Evolutionary conservation across 2,329 filamentous ascomycete species (phyloP), one percentile per base, ranked within the genome.

Genomic region (Mycosphaerella sp.): DNA sequence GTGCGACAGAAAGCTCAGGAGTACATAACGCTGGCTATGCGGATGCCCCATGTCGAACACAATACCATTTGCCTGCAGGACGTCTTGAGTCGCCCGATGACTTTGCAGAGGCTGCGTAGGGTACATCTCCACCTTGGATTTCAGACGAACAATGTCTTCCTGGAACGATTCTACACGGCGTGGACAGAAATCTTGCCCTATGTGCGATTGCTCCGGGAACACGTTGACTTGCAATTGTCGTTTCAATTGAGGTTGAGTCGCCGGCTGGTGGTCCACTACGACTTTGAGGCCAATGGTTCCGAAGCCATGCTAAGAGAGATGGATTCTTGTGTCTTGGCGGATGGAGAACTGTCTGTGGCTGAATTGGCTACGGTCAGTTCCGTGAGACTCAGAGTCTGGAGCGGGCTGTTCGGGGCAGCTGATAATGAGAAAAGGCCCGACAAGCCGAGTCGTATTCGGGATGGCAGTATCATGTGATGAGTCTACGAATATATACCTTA

Each of bases 61-160:
- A 47, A 54, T 7, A 36, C 45, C 4, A 41, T 41, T 4, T 17
- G 45, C 6, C 13, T 58, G 13, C 44, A 39, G 16, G 41, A 16
- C 16, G 35, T 45, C 2, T 10, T 58, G 1, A 47, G 39, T 12
- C 45, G 49, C 9, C 18, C 17, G 16, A 16, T 27, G n/a, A 36
- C 45, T 12, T 21, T 49, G 6, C 34, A 35, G 13, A 41, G 39
- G 17, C 28, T 58, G 18, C 44, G 54, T 8, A 48, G 28, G 18
- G 56, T 58, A 3, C 53, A 54, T 14, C 40, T 58, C 17, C 47
- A 58, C 21, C 42, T 58, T 3, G 53, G 56, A 5, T 50, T 46
- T 5, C 53, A 54, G 27, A 56, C 46, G 5, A 51, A 54, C 17
- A 51, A 56, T 21, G 49, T 52, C 4, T 58, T 58, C 37, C n/a